phyloP scores from a whole-genome alignment of 2,329 filamentous ascomycete genomes.

The Colletotrichum siamense region DNA sequence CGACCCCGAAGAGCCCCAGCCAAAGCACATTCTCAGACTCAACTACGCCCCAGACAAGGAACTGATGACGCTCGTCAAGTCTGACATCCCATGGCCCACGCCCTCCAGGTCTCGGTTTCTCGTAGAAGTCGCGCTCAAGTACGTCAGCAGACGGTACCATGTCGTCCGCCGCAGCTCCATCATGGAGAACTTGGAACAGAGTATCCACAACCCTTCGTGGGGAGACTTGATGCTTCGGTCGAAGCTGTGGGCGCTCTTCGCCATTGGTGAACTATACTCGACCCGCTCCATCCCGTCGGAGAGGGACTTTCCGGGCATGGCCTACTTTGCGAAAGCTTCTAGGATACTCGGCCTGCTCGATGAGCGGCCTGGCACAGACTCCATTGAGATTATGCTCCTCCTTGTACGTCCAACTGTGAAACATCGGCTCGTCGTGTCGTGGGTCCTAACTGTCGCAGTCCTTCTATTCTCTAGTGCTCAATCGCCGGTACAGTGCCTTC shows the following conservation, averaged over 20 bases:
- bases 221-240: slow-evolving; percentile 39
- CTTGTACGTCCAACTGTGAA: slow-evolving; percentile 36
- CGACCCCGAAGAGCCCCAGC: slow-evolving; percentile 24
- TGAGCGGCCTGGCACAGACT: slow-evolving; percentile 47
- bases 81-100: slow-evolving; percentile 41
- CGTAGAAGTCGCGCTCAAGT: slow-evolving; percentile 45
- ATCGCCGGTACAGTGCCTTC: slow-evolving; percentile 49
- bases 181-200: slow-evolving; percentile 39
- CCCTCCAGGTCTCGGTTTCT: slow-evolving; percentile 40
- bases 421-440: background rate
- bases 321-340: slow-evolving; percentile 46
- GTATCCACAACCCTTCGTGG: slow-evolving; percentile 37
- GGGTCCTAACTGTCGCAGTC: slow-evolving; percentile 32
- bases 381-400: slow-evolving; percentile 48
- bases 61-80: slow-evolving; percentile 30
- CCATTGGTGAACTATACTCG: slow-evolving; percentile 52
- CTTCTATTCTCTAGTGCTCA: slow-evolving; percentile 48
- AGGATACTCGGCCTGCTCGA: slow-evolving; percentile 42
- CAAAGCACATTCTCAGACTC: slow-evolving; percentile 35
- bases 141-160: slow-evolving; percentile 43
- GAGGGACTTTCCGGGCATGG: slow-evolving; percentile 44
- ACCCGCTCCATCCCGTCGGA: slow-evolving; percentile 36
- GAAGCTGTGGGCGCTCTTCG: slow-evolving; percentile 49
- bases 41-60: slow-evolving; percentile 36
- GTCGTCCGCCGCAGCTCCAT: slow-evolving; percentile 44